Evolutionary conservation across 2,329 filamentous ascomycete species (phyloP).

Genomic region (Chaetomiaceae sp.): DNA sequence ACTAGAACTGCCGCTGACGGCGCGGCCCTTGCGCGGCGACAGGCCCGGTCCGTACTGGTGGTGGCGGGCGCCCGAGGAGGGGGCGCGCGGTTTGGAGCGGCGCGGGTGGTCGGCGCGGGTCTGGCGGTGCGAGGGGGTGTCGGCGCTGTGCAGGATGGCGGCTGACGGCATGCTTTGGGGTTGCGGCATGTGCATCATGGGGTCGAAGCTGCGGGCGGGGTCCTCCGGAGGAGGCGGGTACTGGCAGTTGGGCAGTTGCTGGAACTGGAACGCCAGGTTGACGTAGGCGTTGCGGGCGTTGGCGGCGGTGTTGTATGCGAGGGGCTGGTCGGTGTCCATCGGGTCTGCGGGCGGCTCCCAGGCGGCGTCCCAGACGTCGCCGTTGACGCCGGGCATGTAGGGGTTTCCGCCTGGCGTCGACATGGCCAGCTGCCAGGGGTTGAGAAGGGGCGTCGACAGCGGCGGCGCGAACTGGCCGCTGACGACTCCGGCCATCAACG

Average conservation of each 20-base stretch:
- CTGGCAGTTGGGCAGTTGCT: constrained; percentile 29
- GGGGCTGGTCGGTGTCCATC: constrained; percentile 16
- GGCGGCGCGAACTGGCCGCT: constrained; percentile 29
- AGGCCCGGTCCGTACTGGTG: constrained; percentile 35
- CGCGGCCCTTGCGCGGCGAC: constrained; percentile 39
- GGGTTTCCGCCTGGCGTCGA: constrained; percentile 11
- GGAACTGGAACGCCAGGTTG: constrained; percentile 39
- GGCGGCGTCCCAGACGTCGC: constrained; percentile 26
- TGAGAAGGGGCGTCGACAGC: constrained; percentile 36
- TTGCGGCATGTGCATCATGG: constrained; percentile 54
- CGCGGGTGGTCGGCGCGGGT: constrained; percentile 11
- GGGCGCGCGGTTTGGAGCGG: constrained; percentile 44
- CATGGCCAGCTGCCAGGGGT: constrained; percentile 18
- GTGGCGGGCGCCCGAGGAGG: constrained; percentile 51
- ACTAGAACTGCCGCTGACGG: constrained; percentile 22
- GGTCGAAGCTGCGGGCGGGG: constrained; percentile 29
- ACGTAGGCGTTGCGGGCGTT: constrained; percentile 32
- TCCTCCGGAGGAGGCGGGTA: constrained; percentile 13
- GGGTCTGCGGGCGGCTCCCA: constrained; percentile 28
- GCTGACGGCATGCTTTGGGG: constrained; percentile 37
- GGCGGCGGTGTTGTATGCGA: constrained; percentile 1
- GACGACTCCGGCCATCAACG: constrained; percentile 23
- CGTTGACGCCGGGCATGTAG: constrained; percentile 17
- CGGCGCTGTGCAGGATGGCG: constrained; percentile 32
- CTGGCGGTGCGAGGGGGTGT: constrained; percentile 2